phyloP scores from a whole-genome alignment of 768 basidiomycete genomes.

The Krasilnikovozyma curviuscula region DNA sequence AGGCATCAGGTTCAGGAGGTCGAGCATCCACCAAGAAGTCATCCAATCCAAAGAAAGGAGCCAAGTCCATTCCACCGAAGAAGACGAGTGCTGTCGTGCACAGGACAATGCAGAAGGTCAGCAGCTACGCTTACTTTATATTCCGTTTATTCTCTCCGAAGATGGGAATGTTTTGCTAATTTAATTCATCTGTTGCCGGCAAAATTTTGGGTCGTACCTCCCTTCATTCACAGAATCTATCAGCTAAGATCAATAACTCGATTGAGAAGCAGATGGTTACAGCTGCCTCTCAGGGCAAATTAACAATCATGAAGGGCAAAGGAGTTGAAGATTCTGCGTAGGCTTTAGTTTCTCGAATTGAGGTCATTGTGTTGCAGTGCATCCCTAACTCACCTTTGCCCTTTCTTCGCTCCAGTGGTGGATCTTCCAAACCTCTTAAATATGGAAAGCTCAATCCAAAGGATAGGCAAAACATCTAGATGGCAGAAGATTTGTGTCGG shows the following conservation, averaged over 20 bases:
- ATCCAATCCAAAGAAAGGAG: slow-evolving; percentile 55
- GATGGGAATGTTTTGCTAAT: not conserved
- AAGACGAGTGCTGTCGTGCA: slow-evolving; percentile 52
- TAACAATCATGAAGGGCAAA: slow-evolving; percentile 73
- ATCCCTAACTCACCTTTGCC: no score
- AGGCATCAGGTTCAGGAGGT: slow-evolving; percentile 38
- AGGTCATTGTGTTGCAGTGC: no score
- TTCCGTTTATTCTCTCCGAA: slow-evolving; percentile 6
- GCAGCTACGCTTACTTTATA: not conserved
- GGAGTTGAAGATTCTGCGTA: no score
- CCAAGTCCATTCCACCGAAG: slow-evolving; percentile 59
- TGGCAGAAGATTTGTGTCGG: no score
- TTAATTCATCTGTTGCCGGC: not conserved
- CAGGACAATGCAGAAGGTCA: slow-evolving; percentile 57
- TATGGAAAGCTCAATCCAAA: no score
- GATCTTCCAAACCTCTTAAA: no score
- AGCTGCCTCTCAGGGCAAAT: slow-evolving; percentile 69
- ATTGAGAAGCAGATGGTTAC: slow-evolving; percentile 81
- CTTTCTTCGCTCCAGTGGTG: no score
- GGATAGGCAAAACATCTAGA: no score
- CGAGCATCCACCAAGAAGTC: slow-evolving; percentile 49
- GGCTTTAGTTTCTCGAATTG: no score
- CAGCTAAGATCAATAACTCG: slow-evolving; percentile 75
- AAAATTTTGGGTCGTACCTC: not conserved
- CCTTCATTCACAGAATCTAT: slow-evolving; percentile 39